Conservation (phyloP, 176 grass and related monocot genomes). For the Aegilops umbellulata region DNA sequence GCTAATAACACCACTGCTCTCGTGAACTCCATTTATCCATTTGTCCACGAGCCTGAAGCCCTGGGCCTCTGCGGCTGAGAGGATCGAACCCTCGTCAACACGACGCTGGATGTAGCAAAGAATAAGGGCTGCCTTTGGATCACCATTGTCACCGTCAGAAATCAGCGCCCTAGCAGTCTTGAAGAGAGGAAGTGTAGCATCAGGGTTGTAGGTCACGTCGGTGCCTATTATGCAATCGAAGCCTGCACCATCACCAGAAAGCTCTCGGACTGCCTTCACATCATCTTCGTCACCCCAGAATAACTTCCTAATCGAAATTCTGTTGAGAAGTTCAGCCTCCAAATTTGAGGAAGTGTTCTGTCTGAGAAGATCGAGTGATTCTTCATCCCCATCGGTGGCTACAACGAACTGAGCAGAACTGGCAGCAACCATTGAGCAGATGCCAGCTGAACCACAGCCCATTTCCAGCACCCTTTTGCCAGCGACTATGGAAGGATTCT, state of each 20-base stretch:
- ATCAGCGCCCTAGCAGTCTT: slow-evolving; percentile 71
- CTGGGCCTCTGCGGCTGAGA: slow-evolving; percentile 32
- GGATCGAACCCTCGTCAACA: slow-evolving; percentile 64
- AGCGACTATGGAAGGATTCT: slow-evolving; percentile 71
- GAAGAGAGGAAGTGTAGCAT: slow-evolving; percentile 79
- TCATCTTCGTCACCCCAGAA: slow-evolving; percentile 75
- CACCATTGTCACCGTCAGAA: slow-evolving; percentile 18
- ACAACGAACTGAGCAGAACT: slow-evolving; percentile 56
- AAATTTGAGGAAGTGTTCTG: slow-evolving; percentile 67
- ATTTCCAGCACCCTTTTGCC: slow-evolving; percentile 85
- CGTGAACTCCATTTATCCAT: slow-evolving; percentile 68
- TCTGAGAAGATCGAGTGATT: slow-evolving; percentile 67
- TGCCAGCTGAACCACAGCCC: slow-evolving; percentile 79
- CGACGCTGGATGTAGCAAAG: slow-evolving; percentile 87
- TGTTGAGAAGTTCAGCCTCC: slow-evolving; percentile 41
- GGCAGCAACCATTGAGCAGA: slow-evolving; percentile 86
- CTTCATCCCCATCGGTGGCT: slow-evolving; percentile 79
- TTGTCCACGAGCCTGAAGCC: slow-evolving; percentile 73
- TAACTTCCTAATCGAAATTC: slow-evolving; percentile 48
- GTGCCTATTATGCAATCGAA: slow-evolving; percentile 94
- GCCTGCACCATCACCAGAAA: slow-evolving; percentile 22
- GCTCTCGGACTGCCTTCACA: slow-evolving; percentile 36
- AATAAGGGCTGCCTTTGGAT: slow-evolving; percentile 44
- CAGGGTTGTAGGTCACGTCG: slow-evolving; percentile 77
- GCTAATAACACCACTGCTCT: slow-evolving; percentile 58